phyloP scores from a whole-genome alignment of 352 stramenopile species.

The Pythium phragmitis region DNA sequence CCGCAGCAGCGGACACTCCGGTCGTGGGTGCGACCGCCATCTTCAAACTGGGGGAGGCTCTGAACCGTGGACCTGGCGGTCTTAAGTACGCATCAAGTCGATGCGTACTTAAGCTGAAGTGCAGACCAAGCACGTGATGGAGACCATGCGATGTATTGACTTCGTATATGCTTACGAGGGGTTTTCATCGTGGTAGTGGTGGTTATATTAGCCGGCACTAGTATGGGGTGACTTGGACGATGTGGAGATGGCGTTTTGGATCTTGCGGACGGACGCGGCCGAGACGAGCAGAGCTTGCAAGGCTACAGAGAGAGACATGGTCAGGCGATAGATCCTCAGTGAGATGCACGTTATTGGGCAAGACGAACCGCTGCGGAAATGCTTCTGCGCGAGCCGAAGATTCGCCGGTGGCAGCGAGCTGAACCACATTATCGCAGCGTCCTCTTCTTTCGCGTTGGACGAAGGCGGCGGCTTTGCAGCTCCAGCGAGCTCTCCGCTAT shows the following conservation, averaged over 20 bases:
- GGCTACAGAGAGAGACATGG: conserved; percentile 4
- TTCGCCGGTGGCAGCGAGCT: conserved; percentile 67
- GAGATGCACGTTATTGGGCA: not conserved
- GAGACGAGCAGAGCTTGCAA: conserved; percentile 21
- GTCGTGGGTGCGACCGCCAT: not conserved
- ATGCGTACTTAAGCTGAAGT: too few relatives aligned
- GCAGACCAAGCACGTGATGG: not conserved
- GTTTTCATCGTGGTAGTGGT: too few relatives aligned
- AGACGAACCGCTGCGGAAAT: conserved; percentile 52
- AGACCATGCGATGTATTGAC: too few relatives aligned
- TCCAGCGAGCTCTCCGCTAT: too few relatives aligned
- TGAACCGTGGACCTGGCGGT: not conserved
- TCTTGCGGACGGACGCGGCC: conserved; percentile 13
- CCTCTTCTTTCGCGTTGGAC: conserved; percentile 8
- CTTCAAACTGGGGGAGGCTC: not conserved
- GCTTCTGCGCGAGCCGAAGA: conserved; percentile 58
- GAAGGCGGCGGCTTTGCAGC: not conserved
- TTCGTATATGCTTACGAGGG: too few relatives aligned
- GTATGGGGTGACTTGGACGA: not conserved
- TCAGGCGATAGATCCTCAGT: not conserved
- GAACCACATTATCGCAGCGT: conserved; percentile 61
- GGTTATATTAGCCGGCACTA: not conserved
- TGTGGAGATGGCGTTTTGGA: conserved; percentile 14
- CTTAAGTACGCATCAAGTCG: not conserved
- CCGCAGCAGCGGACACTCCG: not conserved